Conservation (phyloP, 2,329 filamentous ascomycete species). For the Grosmannia serpens region DNA sequence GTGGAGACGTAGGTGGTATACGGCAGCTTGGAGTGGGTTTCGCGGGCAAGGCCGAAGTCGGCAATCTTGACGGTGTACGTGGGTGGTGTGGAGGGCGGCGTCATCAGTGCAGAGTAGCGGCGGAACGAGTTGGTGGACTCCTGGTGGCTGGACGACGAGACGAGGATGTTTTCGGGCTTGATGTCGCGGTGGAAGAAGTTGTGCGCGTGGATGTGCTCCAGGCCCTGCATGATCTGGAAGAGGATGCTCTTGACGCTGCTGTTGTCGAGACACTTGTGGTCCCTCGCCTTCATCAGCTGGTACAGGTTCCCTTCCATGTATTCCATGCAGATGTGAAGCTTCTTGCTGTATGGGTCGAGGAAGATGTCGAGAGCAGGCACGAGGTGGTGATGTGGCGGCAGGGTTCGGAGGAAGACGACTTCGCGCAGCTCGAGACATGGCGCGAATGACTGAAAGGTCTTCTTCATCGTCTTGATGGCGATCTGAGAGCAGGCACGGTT, state of each 20-base stretch:
- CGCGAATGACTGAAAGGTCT: constrained; percentile 86
- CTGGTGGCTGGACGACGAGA: constrained; percentile 77
- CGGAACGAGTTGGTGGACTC: constrained; percentile 79
- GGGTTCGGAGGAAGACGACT: constrained; percentile 86
- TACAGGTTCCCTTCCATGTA: constrained; percentile 99
- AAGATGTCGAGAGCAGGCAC: constrained; percentile 98
- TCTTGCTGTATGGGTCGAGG: constrained; percentile 88
- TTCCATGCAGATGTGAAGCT: constrained; percentile 97
- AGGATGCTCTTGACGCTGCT: constrained; percentile 94
- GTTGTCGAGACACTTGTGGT: constrained; percentile 87
- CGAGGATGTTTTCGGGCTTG: constrained; percentile 97
- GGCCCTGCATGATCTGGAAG: constrained; percentile 89
- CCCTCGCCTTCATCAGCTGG: constrained; percentile 95
- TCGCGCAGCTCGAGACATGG: constrained; percentile 90
- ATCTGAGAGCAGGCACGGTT: constrained; percentile 44
- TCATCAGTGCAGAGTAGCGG: constrained; percentile 85
- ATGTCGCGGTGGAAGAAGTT: constrained; percentile 98
- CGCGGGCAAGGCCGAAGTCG: constrained; percentile 93
- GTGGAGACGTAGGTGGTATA: constrained; percentile 99
- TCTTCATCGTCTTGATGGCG: constrained; percentile 99
- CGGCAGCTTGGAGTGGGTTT: constrained; percentile 90
- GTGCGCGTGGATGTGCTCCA: constrained; percentile 95
- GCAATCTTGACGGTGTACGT: constrained; percentile 96
- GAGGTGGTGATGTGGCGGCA: constrained; percentile 79
- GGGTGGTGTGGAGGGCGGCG: constrained; percentile 86